Evolutionary conservation across 371 early-diverging fungal genomes (phyloP).

Genomic region (Coemansia sp.): DNA sequence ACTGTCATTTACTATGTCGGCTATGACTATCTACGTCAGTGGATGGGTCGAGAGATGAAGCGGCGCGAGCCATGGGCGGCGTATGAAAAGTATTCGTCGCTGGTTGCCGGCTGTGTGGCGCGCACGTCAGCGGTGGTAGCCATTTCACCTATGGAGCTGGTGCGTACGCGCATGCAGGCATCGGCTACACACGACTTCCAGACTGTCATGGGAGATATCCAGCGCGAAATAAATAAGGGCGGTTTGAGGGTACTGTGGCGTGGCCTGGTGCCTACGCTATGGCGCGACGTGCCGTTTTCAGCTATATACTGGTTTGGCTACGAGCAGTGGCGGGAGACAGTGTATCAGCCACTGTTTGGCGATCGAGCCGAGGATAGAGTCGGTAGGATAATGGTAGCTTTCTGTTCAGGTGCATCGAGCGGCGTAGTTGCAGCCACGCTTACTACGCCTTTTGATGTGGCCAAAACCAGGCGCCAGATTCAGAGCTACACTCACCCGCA

Average conservation of each 20-base stretch:
- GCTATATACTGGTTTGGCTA: constrained; percentile 91
- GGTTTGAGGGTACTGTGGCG: constrained; percentile 76
- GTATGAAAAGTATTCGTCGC: constrained; percentile 61
- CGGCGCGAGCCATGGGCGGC: constrained; percentile 24
- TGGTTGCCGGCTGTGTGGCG: constrained; percentile 78
- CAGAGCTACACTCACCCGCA: constrained; percentile 30
- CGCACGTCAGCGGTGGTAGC: constrained; percentile 78
- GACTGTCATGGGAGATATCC: constrained; percentile 62
- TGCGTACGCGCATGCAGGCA: constrained; percentile 87
- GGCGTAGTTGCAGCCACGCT: constrained; percentile 81
- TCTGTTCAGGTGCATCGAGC: constrained; percentile 71
- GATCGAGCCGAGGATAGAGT: constrained; percentile 11
- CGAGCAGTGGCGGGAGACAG: constrained; percentile 57
- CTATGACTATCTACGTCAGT: constrained; percentile 79
- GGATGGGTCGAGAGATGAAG: constrained; percentile 48
- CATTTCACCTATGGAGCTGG: constrained; percentile 87
- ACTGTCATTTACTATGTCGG: constrained; percentile 93
- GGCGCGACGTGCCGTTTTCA: constrained; percentile 93
- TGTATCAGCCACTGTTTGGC: constrained; percentile 39
- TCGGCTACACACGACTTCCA: constrained; percentile 55
- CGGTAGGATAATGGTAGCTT: constrained; percentile 52
- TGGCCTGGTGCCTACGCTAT: constrained; percentile 89
- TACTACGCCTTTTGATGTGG: constrained; percentile 95
- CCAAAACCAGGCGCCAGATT: constrained; percentile 75
- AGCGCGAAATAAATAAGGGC: constrained; percentile 58